Conservation (phyloP, 352 stramenopile genomes). For the Pythium folliculosum region DNA sequence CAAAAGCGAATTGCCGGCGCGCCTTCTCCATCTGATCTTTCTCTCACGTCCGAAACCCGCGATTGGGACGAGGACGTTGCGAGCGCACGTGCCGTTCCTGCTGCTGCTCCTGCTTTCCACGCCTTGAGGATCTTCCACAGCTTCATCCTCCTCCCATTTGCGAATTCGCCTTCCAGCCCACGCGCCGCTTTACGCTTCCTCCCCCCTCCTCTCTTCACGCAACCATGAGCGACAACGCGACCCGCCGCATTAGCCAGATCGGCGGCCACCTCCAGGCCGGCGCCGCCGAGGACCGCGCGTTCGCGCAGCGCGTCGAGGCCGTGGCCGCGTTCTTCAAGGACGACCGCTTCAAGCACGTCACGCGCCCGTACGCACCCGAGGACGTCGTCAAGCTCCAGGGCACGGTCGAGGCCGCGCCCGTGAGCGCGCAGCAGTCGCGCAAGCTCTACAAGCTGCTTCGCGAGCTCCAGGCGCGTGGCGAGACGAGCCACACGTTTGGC, state of each 20-base stretch:
- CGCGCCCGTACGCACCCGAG: conserved; percentile 74
- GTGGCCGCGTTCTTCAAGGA: conserved; percentile 69
- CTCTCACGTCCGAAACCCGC: conserved; percentile 34
- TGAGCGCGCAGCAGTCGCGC: conserved; percentile 56
- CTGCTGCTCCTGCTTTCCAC: too few relatives aligned
- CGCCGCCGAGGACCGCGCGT: conserved; percentile 61
- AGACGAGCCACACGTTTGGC: conserved; percentile 88
- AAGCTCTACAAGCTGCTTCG: conserved; percentile 90
- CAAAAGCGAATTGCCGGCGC: not conserved
- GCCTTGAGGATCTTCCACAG: too few relatives aligned
- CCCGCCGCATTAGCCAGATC: conserved; percentile 76
- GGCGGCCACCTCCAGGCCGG: conserved; percentile 53
- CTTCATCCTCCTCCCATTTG: conserved; percentile 25
- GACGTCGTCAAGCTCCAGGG: conserved; percentile 90
- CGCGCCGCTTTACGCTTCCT: conserved; percentile 3
- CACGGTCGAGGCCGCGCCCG: conserved; percentile 50
- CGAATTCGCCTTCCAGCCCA: conserved; percentile 21
- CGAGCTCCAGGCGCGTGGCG: conserved; percentile 71
- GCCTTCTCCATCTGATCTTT: conserved; percentile 31
- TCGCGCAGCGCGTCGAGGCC: conserved; percentile 71
- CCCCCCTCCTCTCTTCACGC: not conserved
- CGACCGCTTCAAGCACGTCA: conserved; percentile 80
- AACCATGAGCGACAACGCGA: conserved; percentile 63
- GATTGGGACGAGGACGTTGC: conserved; percentile 21
- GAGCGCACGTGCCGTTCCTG: too few relatives aligned